Evolutionary conservation across 768 basidiomycete genomes (phyloP).

Genomic region (Exidia glandulosa): DNA sequence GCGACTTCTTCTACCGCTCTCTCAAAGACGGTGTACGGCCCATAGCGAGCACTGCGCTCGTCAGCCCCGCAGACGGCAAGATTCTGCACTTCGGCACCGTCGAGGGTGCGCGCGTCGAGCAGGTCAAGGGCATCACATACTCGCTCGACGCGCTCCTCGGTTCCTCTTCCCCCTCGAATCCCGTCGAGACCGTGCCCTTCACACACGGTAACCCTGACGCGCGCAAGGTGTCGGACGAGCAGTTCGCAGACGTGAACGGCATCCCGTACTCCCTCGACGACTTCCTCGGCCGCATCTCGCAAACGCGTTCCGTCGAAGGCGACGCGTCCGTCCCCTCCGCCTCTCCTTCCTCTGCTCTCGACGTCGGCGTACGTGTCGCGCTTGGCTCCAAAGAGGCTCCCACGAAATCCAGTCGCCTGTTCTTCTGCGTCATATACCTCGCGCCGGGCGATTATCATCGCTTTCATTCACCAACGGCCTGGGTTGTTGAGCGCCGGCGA

Average conservation of each 20-base stretch:
- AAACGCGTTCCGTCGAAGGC: slow-evolving; percentile 3
- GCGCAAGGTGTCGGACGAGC: slow-evolving; percentile 65
- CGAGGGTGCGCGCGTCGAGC: slow-evolving; percentile 69
- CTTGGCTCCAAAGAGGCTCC: not conserved
- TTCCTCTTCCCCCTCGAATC: slow-evolving; percentile 37
- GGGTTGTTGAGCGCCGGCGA: slow-evolving; percentile 93
- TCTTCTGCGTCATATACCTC: slow-evolving; percentile 92
- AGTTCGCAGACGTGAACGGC: slow-evolving; percentile 95
- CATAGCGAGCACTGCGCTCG: slow-evolving; percentile 63
- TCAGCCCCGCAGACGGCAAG: slow-evolving; percentile 83
- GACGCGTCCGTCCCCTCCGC: slow-evolving; percentile 26
- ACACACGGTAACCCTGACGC: slow-evolving; percentile 39
- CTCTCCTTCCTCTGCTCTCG: slow-evolving; percentile 51
- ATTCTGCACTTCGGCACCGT: slow-evolving; percentile 89
- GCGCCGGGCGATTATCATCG: slow-evolving; percentile 98
- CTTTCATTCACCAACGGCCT: slow-evolving; percentile 90
- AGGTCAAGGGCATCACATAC: slow-evolving; percentile 97
- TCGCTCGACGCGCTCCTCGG: slow-evolving; percentile 91
- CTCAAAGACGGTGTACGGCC: slow-evolving; percentile 76
- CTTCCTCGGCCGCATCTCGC: slow-evolving; percentile 48
- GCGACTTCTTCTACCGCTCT: slow-evolving; percentile 89
- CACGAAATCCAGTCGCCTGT: slow-evolving; percentile 50
- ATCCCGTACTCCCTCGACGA: slow-evolving; percentile 91
- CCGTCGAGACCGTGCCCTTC: slow-evolving; percentile 21
- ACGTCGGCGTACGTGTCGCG: slow-evolving; percentile 43